Base-by-base conservation (phyloP, 495 filamentous ascomycete genomes). In the Aspergillus kassunensis region DNA sequence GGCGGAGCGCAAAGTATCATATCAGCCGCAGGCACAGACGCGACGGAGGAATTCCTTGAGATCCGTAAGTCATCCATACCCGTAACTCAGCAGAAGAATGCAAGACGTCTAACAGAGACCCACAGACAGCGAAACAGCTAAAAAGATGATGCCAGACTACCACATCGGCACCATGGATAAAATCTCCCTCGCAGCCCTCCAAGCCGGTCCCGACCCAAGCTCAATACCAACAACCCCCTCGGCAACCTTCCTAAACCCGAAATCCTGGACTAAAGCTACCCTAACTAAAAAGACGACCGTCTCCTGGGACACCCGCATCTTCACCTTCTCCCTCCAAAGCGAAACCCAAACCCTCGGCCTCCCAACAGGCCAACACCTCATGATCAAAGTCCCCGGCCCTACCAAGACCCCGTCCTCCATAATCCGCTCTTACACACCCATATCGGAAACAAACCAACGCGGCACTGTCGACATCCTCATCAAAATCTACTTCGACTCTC, bases 31-130 rank as follows among this genome's bases (percentile, higher is more conserved):
- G 91, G 88, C 2, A 73, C 88, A 52, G 91, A 97, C 72, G 83
- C 78, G n/a, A 88, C 87, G 0, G 92, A 97, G 57, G 92, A 97
- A 58, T 97, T 97, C 63, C 80, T 96, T 69, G 89, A 87, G 19
- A 97, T 97, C 55, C 92, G 90, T 90, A 80, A 79, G 88, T 21
- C 36, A 5, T 44, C 15, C n/a, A 29, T 39, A 15, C 8, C 42
- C n/a, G n/a, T n/a, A n/a, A 33, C 6, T 44, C 16, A 1, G 4
- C 4, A 21, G 20, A n/a, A 20, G 23, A 3, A 21, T 11, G n/a
- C 2, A 16, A 37, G n/a, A 27, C 3, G 2, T 18, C 37, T 40
- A 40, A 55, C 58, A 48, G 19, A 44, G 24, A 6, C 12, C 31
- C 1, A 44, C 63, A 95, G 90, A 95, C 64, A 88, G 83, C 64